A percentile compares a stretch with the other conserved stretches of the same genome.
Evolutionary conservation across 1,284 basidiomycete species (phyloP).

Genomic region (Boletus semigastroideus): DNA sequence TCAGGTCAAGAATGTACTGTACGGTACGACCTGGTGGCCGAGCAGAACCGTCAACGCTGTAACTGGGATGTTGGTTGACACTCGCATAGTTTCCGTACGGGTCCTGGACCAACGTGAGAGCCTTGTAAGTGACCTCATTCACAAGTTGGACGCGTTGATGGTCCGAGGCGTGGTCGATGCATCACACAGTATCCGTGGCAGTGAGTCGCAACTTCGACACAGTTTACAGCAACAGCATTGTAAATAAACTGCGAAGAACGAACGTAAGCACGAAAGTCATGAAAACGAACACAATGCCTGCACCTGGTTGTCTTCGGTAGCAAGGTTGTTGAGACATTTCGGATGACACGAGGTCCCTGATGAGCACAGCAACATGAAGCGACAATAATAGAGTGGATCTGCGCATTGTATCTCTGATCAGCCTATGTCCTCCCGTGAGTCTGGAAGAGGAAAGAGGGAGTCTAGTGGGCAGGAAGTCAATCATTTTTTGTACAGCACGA

Average conservation of each 20-base stretch:
- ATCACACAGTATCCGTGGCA: slow-evolving; percentile 99
- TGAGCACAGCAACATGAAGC: slow-evolving; percentile 98
- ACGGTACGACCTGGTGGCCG: slow-evolving; percentile 75
- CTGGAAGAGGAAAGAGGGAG: slow-evolving; percentile 37
- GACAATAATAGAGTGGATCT: slow-evolving; percentile 97
- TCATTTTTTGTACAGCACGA: slow-evolving; percentile 99
- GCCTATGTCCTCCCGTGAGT: slow-evolving; percentile 56
- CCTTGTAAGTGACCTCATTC: slow-evolving; percentile 98
- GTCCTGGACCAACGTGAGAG: slow-evolving; percentile 96
- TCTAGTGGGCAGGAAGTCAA: slow-evolving; percentile 96
- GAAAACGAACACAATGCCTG: slow-evolving; percentile 6
- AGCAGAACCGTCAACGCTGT: background rate
- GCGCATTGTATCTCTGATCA: slow-evolving; percentile 77
- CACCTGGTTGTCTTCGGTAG: slow-evolving; percentile 97
- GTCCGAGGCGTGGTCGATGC: slow-evolving; percentile 98
- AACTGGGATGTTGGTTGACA: slow-evolving; percentile 11
- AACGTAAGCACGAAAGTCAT: slow-evolving; percentile 3
- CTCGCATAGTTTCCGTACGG: slow-evolving; percentile 95
- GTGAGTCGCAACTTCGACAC: slow-evolving; percentile 98
- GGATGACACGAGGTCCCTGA: slow-evolving; percentile 99
- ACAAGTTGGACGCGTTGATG: slow-evolving; percentile 95
- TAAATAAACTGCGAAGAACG: slow-evolving; percentile 86
- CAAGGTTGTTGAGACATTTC: slow-evolving; percentile 99
- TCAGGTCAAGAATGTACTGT: slow-evolving; percentile 98
- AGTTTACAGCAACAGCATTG: slow-evolving; percentile 98